Evolutionary conservation across 2,329 filamentous ascomycete genomes (phyloP).

Genomic region (Orbilia brochopaga): DNA sequence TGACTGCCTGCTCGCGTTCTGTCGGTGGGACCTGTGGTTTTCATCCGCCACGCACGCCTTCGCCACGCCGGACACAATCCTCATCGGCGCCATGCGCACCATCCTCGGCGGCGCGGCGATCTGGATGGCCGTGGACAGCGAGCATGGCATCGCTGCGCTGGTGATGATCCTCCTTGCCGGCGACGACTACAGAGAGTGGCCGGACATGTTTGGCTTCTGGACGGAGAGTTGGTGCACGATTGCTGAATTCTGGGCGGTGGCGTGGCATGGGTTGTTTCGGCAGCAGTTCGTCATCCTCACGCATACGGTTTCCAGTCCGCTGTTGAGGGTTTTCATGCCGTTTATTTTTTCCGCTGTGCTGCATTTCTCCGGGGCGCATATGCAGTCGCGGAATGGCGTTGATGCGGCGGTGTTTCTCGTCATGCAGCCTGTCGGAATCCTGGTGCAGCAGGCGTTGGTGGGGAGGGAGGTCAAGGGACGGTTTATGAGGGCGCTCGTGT

Average conservation of each 20-base stretch:
- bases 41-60: conserved; percentile 5
- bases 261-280: conserved; percentile 46
- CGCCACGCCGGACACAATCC: conserved; percentile 14
- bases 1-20: conserved; percentile 36
- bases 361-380: conserved; percentile 34
- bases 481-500: conserved; percentile 13
- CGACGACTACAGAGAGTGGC: conserved; percentile 38
- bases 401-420: conserved; percentile 21
- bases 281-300: conserved; percentile 40
- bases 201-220: conserved; percentile 43
- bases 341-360: conserved; percentile 39
- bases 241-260: conserved; percentile 39
- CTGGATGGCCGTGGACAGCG: conserved; percentile 36
- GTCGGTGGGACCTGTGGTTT: conserved; percentile 38
- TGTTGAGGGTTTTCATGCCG: conserved; percentile 28
- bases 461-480: conserved; percentile 11
- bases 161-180: conserved; percentile 22
- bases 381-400: conserved; percentile 29
- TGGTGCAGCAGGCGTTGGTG: conserved; percentile 24
- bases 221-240: conserved; percentile 45
- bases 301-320: conserved; percentile 18
- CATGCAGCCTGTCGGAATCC: conserved; percentile 32
- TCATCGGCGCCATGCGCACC: conserved; percentile 13
- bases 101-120: conserved; percentile 33
- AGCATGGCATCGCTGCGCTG: conserved; percentile 24